phyloP scores from a whole-genome alignment of 2,329 filamentous ascomycete genomes.

The Aschersonia sp. region DNA sequence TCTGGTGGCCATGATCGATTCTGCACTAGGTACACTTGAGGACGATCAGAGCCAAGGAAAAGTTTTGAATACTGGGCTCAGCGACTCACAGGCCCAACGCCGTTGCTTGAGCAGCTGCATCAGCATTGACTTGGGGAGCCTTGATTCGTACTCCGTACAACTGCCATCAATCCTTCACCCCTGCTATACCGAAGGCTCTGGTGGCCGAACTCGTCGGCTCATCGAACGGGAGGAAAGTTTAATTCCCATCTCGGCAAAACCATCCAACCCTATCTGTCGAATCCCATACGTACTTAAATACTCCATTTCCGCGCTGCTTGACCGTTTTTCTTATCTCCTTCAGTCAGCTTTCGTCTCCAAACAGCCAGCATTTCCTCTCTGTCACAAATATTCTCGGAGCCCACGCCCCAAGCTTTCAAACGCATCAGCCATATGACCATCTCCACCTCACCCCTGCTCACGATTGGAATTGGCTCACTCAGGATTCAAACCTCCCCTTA shows the following conservation, averaged over 20 bases:
- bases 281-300: no score
- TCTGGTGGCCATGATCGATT: neutral
- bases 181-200: neutral
- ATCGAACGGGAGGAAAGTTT: neutral
- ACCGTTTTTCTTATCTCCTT: no score
- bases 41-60: neutral
- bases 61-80: neutral
- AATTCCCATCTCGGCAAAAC: neutral
- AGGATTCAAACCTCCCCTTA: neutral
- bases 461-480: no score
- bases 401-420: neutral
- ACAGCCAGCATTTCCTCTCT: neutral
- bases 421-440: constrained; percentile 1
- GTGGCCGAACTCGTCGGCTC: neutral
- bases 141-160: neutral
- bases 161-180: neutral
- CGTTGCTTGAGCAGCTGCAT: neutral
- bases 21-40: neutral
- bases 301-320: no score
- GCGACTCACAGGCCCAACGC: neutral
- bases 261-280: neutral
- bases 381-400: neutral
- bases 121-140: no score
- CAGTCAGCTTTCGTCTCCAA: neutral
- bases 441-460: neutral